Base-by-base conservation (phyloP, 306 rosid species). In the Psophocarpus tetragonolobus region DNA sequence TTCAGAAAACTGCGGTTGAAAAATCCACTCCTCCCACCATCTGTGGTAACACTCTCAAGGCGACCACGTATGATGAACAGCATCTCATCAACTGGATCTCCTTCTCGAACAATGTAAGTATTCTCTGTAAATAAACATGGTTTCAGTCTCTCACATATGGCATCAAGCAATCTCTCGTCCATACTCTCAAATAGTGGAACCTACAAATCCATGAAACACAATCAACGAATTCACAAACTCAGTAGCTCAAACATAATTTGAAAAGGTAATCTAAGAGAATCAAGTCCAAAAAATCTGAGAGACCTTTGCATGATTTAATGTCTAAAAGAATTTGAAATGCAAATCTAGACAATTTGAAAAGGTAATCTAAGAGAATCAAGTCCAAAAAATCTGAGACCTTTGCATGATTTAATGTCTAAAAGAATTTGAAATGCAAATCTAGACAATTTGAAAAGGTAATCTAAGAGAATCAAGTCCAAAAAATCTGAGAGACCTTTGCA, bases 81-180 rank as follows among this genome's bases (percentile, higher is more conserved):
- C 98, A 95, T 95, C 87, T 95, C 97, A 33, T 95, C 98, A 32
- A 95, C 98, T 4, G 98, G 98, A 86, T 95, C 98, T 76, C 98
- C 98, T 79, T 95, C 98, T 51, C 97, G 86, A 26, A 92, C 98
- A 38, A 95, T 86, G 92, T 82, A 95, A 50, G 97, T 92, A 84
- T 33, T 83, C 89, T 92, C 92, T 26, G 98, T 95, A 83, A 91
- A 89, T 63, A 95, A 82, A 58, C 91, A 87, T 2, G 98, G 98
- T 82, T 95, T 88, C 85, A 95, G 85, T 76, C 98, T 87, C 88
- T 95, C 98, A 80, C 97, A 95, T 66, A 95, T 95, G 71, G 98
- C 98, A 84, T 95, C 98, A 47, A 95, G 94, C 84, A 95, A 86
- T 75, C 97, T 95, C 89, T 92, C 98, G 23, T 95, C 98, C 98